Base-by-base conservation (phyloP, 1,139 yeast species). In the Candida albicans region DNA sequence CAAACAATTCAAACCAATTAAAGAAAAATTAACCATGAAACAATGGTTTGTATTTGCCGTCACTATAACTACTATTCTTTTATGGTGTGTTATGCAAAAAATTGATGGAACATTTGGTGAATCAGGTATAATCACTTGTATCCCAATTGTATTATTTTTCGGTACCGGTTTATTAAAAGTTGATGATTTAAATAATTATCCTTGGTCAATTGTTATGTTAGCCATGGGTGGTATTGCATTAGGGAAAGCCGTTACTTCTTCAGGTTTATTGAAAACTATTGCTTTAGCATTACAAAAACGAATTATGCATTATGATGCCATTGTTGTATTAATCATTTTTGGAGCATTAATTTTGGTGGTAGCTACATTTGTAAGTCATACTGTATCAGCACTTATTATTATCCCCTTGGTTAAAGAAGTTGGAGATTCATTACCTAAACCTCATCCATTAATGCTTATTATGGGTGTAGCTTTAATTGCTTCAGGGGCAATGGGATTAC, bases 181-280 rank as follows among this genome's bases (percentile, higher is more conserved):
- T 10, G 95, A 88, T 44, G 98, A 91, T 60, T 87, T 91, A 61
- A 91, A 91, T 67, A 89, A 87, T 59, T 91, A 87, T 67, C 82
- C 96, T 51, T 91, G 98, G 98, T 85, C 93, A 1, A 91, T 91
- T 56, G 90, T 91, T 14, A 79, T 91, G 45, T 74, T 91, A 52
- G 97, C 97, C 5, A 90, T 90, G 97, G 98, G 98, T 44, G 98
- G 98, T 55, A 77, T 89, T 49, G 95, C 96, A 0, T 73, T 91
- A 35, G 98, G 98, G 48, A 87, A 86, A 61, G 96, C 95, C 1
- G 95, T 91, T 6, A 79, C 93, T 1, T 84, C 95, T 2, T 87
- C 96, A 1, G 97, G 97, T 0, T 71, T 91, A 43, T 73, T 91
- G 44, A 75, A 76, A n/a, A 83, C 95, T 1, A 80, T 89, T 50